Conservation (phyloP, 2,329 filamentous ascomycete genomes). For the Colletotrichum camelliae region DNA sequence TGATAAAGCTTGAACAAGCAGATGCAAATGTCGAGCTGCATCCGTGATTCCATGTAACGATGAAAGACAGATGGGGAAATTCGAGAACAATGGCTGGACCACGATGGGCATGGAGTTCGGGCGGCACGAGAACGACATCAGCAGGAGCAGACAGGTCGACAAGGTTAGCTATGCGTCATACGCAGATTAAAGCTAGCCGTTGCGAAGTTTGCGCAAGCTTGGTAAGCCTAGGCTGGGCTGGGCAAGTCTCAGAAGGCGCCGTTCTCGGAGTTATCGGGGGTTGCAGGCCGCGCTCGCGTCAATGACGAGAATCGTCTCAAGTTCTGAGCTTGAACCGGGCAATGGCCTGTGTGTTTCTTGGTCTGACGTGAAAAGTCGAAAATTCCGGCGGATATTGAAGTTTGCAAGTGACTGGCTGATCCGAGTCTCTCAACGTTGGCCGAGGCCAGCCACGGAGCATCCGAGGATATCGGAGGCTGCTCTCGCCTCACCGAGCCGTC, state of each 20-base stretch:
- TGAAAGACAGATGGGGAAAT: not conserved
- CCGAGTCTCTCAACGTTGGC: not conserved
- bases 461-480: not conserved
- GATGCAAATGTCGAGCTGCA: not conserved
- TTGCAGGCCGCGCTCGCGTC: not conserved
- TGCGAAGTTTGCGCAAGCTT: not conserved
- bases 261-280: constrained; percentile 4
- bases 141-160: not conserved
- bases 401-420: not conserved
- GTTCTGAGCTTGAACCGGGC: not conserved
- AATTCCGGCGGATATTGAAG: not conserved
- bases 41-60: not conserved
- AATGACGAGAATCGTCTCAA: not conserved
- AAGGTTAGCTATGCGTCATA: not conserved
- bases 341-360: not conserved
- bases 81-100: not conserved
- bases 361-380: not conserved
- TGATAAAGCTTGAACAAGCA: not conserved
- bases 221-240: not conserved
- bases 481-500: not conserved
- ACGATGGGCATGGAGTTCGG: not conserved
- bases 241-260: not conserved
- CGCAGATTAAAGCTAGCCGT: not conserved
- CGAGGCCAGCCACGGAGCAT: not conserved
- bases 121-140: not conserved